Evolutionary conservation across 768 basidiomycete species (phyloP).

Genomic region (Dictyophora rubrovolvata): DNA sequence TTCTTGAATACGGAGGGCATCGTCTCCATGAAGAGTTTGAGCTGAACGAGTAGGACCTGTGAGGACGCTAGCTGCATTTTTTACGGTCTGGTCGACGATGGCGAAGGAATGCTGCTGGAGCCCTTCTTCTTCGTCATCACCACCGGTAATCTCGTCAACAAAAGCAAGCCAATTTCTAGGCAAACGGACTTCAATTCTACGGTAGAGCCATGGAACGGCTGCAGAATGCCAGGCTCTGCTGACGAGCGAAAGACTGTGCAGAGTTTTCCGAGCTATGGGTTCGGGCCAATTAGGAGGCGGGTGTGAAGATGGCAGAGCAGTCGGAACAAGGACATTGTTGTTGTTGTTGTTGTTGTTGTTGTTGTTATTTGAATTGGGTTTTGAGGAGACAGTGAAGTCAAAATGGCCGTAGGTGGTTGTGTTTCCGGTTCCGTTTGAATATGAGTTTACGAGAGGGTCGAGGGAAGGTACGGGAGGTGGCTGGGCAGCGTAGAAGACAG

Average conservation of each 20-base stretch:
- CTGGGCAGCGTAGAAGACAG: slow-evolving; percentile 55
- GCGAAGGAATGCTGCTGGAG: slow-evolving; percentile 41
- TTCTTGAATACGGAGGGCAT: slow-evolving; percentile 44
- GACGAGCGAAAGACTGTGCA: slow-evolving; percentile 65
- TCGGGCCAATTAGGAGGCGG: slow-evolving; percentile 67
- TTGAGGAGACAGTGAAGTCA: background rate
- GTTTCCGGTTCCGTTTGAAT: background rate
- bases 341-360: background rate
- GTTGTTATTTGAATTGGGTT: background rate
- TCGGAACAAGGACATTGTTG: slow-evolving; percentile 31
- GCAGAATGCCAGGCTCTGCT: slow-evolving; percentile 71
- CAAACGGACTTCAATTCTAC: slow-evolving; percentile 69
- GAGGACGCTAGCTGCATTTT: slow-evolving; percentile 50
- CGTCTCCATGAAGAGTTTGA: slow-evolving; percentile 28
- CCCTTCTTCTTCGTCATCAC: slow-evolving; percentile 42
- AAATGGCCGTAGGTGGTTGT: background rate
- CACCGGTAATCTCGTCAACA: slow-evolving; percentile 69
- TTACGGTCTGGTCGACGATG: slow-evolving; percentile 58
- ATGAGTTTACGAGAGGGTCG: slow-evolving; percentile 50
- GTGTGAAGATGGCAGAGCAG: slow-evolving; percentile 60
- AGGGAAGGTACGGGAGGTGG: slow-evolving; percentile 48
- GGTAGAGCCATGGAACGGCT: slow-evolving; percentile 86
- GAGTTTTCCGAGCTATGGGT: slow-evolving; percentile 48
- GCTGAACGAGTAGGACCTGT: slow-evolving; percentile 21
- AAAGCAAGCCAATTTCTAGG: slow-evolving; percentile 79